phyloP scores from a whole-genome alignment of 306 rosid genomes.

The Prunus mongolica region DNA sequence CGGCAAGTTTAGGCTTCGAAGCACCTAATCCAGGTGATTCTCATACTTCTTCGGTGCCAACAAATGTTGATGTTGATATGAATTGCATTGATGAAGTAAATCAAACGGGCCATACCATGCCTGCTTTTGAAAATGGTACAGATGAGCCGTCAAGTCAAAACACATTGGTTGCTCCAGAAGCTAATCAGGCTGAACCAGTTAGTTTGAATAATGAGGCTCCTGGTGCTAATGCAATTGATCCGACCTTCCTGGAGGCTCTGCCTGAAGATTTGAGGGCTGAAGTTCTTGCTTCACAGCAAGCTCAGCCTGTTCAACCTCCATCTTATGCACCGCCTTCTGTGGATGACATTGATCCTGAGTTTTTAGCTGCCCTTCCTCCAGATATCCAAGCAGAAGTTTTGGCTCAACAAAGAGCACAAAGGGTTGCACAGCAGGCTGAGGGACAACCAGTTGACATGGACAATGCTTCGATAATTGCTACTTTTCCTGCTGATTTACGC shows the following conservation, averaged over 20 bases:
- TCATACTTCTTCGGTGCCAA: conserved; percentile 40
- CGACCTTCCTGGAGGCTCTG: conserved; percentile 95
- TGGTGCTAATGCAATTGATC: conserved; percentile 85
- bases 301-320: conserved; percentile 89
- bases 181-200: conserved; percentile 55
- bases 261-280: conserved; percentile 96
- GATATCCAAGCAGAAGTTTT: conserved; percentile 96
- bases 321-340: conserved; percentile 81
- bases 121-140: conserved; percentile 45
- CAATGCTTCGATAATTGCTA: conserved; percentile 95
- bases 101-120: conserved; percentile 44
- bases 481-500: conserved; percentile 98
- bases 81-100: conserved; percentile 55
- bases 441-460: conserved; percentile 99
- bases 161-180: conserved; percentile 41
- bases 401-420: conserved; percentile 96
- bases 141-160: conserved; percentile 52
- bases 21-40: conserved; percentile 42
- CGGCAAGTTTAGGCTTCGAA: conserved; percentile 40
- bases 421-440: conserved; percentile 89
- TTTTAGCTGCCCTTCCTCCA: conserved; percentile 99
- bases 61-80: conserved; percentile 76
- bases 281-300: conserved; percentile 97
- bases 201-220: conserved; percentile 60
- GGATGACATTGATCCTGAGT: conserved; percentile 96